Evolutionary conservation across 176 grass and related monocot species (phyloP).

Genomic region (Canna indica): DNA sequence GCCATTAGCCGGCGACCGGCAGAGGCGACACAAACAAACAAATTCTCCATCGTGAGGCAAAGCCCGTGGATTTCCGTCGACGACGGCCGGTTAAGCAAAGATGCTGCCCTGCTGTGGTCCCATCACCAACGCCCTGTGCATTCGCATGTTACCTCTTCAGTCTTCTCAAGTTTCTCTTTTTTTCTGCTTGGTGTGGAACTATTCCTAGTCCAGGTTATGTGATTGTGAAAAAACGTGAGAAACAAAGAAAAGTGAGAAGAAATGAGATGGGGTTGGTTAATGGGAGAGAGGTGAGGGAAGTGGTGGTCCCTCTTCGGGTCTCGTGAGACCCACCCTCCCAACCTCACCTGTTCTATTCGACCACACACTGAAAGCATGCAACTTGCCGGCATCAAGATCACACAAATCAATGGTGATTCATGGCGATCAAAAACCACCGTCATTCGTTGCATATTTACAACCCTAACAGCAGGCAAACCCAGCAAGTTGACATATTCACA

Average conservation of each 20-base stretch:
- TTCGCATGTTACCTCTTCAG: background rate
- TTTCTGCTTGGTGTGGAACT: background rate
- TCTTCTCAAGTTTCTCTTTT: background rate
- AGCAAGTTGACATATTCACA: background rate
- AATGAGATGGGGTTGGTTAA: background rate
- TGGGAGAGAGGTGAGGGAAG: background rate
- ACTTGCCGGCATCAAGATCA: constrained; percentile 14
- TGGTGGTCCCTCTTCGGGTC: constrained; percentile 4
- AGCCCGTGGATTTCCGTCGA: background rate
- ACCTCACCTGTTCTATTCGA: constrained; percentile 1
- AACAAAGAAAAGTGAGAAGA: background rate
- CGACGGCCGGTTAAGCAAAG: background rate
- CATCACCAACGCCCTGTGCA: background rate
- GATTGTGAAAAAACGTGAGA: background rate
- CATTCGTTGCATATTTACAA: background rate
- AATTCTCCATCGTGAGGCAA: background rate
- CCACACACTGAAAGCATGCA: background rate
- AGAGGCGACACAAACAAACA: background rate
- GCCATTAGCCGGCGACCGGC: constrained; percentile 2
- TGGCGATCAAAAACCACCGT: background rate
- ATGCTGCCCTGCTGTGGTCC: background rate
- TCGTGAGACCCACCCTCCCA: background rate
- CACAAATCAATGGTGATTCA: constrained; percentile 19
- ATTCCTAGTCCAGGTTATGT: constrained; percentile 6
- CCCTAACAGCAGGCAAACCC: background rate